Evolutionary conservation across 2,329 filamentous ascomycete species (phyloP).

Genomic region (Polychaeton citri): DNA sequence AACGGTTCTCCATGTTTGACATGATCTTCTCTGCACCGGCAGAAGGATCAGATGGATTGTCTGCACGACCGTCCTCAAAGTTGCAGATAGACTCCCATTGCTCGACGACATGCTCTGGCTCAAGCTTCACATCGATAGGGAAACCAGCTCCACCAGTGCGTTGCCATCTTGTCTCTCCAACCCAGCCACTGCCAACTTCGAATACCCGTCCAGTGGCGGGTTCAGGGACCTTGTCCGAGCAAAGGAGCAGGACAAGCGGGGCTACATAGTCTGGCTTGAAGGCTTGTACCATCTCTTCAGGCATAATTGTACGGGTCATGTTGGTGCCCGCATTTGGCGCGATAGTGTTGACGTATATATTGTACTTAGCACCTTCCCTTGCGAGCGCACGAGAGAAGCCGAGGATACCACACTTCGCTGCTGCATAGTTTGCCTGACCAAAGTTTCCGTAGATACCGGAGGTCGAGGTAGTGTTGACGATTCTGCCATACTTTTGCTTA

Average conservation of each 20-base stretch:
- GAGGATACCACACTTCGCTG: slow-evolving; percentile 60
- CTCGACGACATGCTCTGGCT: slow-evolving; percentile 69
- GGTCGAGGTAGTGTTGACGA: slow-evolving; percentile 93
- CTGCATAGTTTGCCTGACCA: slow-evolving; percentile 93
- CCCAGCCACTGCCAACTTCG: slow-evolving; percentile 92
- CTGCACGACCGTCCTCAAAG: slow-evolving; percentile 78
- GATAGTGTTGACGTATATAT: slow-evolving; percentile 96
- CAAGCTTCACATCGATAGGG: slow-evolving; percentile 70
- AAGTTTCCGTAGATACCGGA: slow-evolving; percentile 99
- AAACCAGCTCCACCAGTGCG: slow-evolving; percentile 79
- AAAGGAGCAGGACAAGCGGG: slow-evolving; percentile 77
- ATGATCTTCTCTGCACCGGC: slow-evolving; percentile 68
- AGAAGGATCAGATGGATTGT: slow-evolving; percentile 68
- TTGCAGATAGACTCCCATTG: slow-evolving; percentile 67
- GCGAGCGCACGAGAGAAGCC: slow-evolving; percentile 90
- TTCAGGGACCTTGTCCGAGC: slow-evolving; percentile 72
- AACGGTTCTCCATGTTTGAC: slow-evolving; percentile 68
- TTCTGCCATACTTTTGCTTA: slow-evolving; percentile 95
- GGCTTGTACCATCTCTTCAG: slow-evolving; percentile 93
- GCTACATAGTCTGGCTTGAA: slow-evolving; percentile 99
- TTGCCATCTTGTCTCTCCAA: slow-evolving; percentile 87
- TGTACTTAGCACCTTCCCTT: slow-evolving; percentile 88
- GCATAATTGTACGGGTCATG: slow-evolving; percentile 89
- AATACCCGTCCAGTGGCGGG: slow-evolving; percentile 77
- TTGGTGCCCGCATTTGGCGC: slow-evolving; percentile 92